These are phyloP conservation scores for Trichoderma sp. DNA, from an alignment of 2,329 filamentous ascomycete species.

Conservation along the genomic window DNA sequence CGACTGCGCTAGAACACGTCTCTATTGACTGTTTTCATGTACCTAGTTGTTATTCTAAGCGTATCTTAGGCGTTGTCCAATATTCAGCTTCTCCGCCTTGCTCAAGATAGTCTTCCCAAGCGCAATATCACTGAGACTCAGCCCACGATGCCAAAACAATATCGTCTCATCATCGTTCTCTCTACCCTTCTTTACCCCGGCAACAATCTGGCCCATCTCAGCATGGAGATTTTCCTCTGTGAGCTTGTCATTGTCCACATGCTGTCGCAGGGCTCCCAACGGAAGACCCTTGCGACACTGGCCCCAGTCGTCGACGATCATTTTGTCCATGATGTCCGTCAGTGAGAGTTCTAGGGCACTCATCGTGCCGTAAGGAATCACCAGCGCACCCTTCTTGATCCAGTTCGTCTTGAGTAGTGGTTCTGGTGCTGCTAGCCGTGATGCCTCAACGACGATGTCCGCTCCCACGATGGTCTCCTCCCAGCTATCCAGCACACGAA, in stretches of 20 bases:
- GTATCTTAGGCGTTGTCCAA: conserved; percentile 17
- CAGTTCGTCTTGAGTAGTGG: conserved; percentile 14
- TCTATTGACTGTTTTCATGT: neutral
- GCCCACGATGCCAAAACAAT: conserved; percentile 19
- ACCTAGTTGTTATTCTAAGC: neutral
- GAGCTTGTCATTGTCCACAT: conserved; percentile 18
- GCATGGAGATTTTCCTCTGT: conserved; percentile 18
- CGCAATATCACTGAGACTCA: conserved; percentile 19
- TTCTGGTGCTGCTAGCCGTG: conserved; percentile 10
- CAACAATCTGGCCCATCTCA: conserved; percentile 18
- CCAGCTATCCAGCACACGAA: conserved; percentile 14
- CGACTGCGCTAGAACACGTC: neutral
- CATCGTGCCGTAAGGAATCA: conserved; percentile 19
- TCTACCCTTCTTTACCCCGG: conserved; percentile 14
- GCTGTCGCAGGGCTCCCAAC: conserved; percentile 17
- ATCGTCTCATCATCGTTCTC: conserved; percentile 19
- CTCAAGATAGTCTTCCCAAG: conserved; percentile 14
- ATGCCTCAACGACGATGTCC: conserved; percentile 17
- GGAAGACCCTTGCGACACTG: conserved; percentile 20
- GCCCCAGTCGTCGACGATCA: conserved; percentile 19
- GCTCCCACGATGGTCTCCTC: conserved; percentile 13
- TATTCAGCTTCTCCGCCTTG: conserved; percentile 14
- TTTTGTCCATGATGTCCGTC: conserved; percentile 19
- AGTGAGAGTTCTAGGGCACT: conserved; percentile 16
- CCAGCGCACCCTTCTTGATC: conserved; percentile 12